Evolutionary conservation across 2,329 filamentous ascomycete genomes (phyloP).

Genomic region (Microdochium nivale): DNA sequence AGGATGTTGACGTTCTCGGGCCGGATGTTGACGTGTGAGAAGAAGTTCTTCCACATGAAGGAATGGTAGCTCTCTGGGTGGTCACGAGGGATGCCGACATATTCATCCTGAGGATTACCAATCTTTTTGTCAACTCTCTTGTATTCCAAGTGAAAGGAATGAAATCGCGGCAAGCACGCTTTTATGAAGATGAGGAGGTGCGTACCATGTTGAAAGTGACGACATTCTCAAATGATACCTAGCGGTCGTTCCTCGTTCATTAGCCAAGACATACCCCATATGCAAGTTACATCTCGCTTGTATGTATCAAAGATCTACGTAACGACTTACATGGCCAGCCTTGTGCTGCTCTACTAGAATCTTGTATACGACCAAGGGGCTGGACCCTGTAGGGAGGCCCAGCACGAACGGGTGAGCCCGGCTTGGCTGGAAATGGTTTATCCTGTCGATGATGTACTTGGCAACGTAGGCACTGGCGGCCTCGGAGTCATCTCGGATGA

Average conservation of each 20-base stretch:
- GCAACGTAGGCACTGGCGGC: constrained; percentile 68
- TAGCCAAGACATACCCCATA: constrained; percentile 5
- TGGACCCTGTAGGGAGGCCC: constrained; percentile 76
- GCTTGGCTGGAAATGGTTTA: constrained; percentile 68
- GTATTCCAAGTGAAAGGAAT: neutral
- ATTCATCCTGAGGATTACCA: constrained; percentile 60
- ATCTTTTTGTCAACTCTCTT: constrained; percentile 3
- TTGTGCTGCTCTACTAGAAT: constrained; percentile 65
- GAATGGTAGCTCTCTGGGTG: constrained; percentile 83
- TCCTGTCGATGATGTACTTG: constrained; percentile 75
- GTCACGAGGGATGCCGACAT: constrained; percentile 73
- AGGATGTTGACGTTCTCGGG: constrained; percentile 79
- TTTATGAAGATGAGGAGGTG: constrained; percentile 3
- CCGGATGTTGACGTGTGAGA: constrained; percentile 74
- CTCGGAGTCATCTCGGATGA: constrained; percentile 65
- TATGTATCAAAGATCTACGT: no score
- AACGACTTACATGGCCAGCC: constrained; percentile 46
- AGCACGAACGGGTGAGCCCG: constrained; percentile 69
- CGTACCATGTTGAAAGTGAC: constrained; percentile 85
- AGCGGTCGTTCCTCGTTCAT: constrained; percentile 22
- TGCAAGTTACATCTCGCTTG: neutral
- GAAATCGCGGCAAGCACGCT: constrained; percentile 1
- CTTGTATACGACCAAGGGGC: constrained; percentile 69
- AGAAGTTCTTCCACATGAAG: constrained; percentile 92
- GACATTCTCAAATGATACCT: constrained; percentile 81